Evolutionary conservation across 192 early-diverging fungal genomes (phyloP).

Genomic region (Coemansia sp.): DNA sequence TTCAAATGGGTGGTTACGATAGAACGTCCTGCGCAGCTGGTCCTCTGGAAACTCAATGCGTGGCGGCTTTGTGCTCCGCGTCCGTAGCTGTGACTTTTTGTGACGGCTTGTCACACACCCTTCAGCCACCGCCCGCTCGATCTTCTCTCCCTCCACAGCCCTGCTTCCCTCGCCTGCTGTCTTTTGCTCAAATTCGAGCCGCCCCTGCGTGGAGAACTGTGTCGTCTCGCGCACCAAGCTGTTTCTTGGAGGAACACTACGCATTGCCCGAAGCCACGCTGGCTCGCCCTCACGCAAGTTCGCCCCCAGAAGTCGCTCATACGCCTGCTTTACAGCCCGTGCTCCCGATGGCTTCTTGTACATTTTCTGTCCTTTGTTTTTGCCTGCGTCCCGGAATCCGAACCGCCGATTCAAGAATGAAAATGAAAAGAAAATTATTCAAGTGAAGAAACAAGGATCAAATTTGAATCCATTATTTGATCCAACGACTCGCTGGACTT

Average conservation of each 20-base stretch:
- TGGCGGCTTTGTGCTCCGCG: constrained; percentile 61
- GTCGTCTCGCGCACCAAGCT: constrained; percentile 53
- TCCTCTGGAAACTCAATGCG: constrained; percentile 90
- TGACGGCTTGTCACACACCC: constrained; percentile 38
- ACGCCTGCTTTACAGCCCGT: constrained; percentile 31
- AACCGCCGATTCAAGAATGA: not conserved
- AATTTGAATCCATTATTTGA: not conserved
- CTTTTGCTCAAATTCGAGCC: constrained; percentile 35
- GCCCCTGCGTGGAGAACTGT: constrained; percentile 36
- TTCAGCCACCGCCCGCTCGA: constrained; percentile 31
- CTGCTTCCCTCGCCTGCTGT: not conserved
- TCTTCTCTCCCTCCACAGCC: not conserved
- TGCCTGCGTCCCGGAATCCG: not conserved
- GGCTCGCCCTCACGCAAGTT: constrained; percentile 44
- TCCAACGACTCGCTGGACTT: too few species aligned
- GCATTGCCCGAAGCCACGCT: constrained; percentile 52
- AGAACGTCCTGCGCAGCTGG: constrained; percentile 79
- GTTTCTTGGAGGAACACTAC: constrained; percentile 39
- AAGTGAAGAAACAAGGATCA: not conserved
- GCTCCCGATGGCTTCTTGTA: constrained; percentile 40
- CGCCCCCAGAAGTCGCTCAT: constrained; percentile 37
- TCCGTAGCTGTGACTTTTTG: constrained; percentile 62
- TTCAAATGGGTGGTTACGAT: constrained; percentile 93
- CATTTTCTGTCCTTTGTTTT: constrained; percentile 19
- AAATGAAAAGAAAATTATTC: constrained; percentile 1